Evolutionary conservation across 176 grass and related monocot genomes (phyloP), one percentile per base, ranked within the genome.

Genomic region (Aegilops sharonensis): DNA sequence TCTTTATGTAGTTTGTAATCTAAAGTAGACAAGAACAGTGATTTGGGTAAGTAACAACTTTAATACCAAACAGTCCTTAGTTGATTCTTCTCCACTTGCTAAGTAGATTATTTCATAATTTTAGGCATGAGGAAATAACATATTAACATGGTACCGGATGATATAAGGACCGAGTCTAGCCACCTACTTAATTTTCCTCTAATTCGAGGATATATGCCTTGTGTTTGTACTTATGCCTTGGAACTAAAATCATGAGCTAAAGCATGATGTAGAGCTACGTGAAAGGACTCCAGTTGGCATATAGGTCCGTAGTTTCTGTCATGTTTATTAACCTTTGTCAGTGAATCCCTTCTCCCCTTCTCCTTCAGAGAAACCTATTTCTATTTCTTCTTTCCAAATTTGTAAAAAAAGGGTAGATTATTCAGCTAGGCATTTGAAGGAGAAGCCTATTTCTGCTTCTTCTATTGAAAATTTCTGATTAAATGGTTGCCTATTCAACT

Each of bases 251-350:
- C 31, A 67, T 27, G 8, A 74, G 15, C 68, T 61, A 25, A 47
- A 68, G 37, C 72, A 32, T 8, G 39, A 81, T 60, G 14, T 18
- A 43, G 75, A 75, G 29, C 40, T 81, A 81, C 5, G 77, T 15
- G 21, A 80, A 83, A 75, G 34, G 60, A 36, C 52, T 14, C 35
- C 68, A 68, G 25, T 18, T 47, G 18, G 68, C 13, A 66, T 84
- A 54, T 84, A 4, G 11, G 23, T 66, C 5, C 45, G 62, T 21
- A 40, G 4, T 72, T 52, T 45, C 13, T 83, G 30, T 64, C 62
- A 24, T 78, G 35, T 9, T 54, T 80, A 56, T 81, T 75, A 21
- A 72, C 64, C 47, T 60, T 80, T 85, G 13, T 37, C 9, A 77
- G 67, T 40, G 68, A 81, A 43, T 21, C 27, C 15, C 47, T 40